phyloP scores from a whole-genome alignment of 176 grass and related monocot genomes.

The Aegilops umbellulata region DNA sequence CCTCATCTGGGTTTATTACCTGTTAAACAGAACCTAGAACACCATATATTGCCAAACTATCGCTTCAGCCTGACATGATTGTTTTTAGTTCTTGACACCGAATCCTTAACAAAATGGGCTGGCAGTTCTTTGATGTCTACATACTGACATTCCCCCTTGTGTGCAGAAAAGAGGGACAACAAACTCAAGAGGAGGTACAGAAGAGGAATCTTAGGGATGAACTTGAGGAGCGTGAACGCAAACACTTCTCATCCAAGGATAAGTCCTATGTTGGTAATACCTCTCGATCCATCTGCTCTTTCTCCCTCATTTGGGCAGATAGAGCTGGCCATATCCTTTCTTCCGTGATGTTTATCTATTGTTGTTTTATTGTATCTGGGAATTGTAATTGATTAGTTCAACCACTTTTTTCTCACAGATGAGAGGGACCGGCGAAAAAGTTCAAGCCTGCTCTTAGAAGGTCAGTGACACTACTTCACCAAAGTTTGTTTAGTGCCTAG shows the following conservation, averaged over 20 bases:
- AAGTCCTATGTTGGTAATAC: conserved; percentile 74
- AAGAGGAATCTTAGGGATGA: conserved; percentile 93
- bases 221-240: conserved; percentile 88
- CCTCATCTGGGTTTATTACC: background rate
- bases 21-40: background rate
- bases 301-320: background rate
- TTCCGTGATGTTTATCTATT: background rate
- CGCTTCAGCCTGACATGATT: background rate
- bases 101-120: background rate
- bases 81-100: background rate
- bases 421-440: conserved; percentile 86
- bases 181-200: conserved; percentile 90
- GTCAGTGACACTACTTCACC: conserved; percentile 20
- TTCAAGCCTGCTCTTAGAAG: conserved; percentile 72
- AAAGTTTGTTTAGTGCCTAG: background rate
- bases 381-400: background rate
- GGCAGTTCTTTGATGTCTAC: background rate
- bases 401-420: conserved; percentile 44
- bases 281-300: background rate
- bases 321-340: background rate
- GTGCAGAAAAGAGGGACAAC: conserved; percentile 89
- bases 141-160: background rate
- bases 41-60: background rate
- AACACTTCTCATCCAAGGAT: conserved; percentile 89
- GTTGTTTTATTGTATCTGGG: background rate